Conservation (phyloP, 2,329 filamentous ascomycete species). For the Diaporthe sp. region DNA sequence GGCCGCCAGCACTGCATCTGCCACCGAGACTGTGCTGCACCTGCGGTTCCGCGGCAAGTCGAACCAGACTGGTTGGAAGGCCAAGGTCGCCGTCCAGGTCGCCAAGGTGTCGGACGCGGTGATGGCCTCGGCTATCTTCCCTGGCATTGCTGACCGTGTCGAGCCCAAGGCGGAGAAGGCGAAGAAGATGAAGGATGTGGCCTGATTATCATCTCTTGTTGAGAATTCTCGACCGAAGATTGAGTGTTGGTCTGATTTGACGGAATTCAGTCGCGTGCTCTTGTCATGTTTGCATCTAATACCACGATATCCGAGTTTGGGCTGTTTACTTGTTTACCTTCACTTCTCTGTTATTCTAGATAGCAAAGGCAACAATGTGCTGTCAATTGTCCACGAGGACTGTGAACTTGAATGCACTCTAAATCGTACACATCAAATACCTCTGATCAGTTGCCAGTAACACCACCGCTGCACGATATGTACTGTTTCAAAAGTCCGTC, state of each 20-base stretch:
- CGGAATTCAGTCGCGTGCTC: not conserved
- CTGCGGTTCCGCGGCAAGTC: slow-evolving; percentile 29
- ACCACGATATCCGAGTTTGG: slow-evolving; percentile 22
- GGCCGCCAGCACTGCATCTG: slow-evolving; percentile 6
- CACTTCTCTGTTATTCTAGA: not conserved
- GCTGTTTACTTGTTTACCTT: not conserved
- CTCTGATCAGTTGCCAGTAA: slow-evolving; percentile 42
- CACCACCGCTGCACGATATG: slow-evolving; percentile 54
- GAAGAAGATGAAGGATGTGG: slow-evolving; percentile 6
- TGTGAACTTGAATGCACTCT: no score
- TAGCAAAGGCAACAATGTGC: not conserved
- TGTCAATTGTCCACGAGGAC: not conserved
- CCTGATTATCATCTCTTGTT: not conserved
- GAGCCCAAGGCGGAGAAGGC: slow-evolving; percentile 22
- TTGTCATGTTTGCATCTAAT: slow-evolving; percentile 6
- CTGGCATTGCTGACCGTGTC: slow-evolving; percentile 29
- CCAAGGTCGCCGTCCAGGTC: slow-evolving; percentile 29
- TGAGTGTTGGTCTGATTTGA: not conserved
- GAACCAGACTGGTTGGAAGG: slow-evolving; percentile 31
- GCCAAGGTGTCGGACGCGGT: slow-evolving; percentile 29
- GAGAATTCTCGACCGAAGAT: not conserved
- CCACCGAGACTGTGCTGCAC: slow-evolving; percentile 29
- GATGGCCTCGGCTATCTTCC: slow-evolving; percentile 33
- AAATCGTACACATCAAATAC: rapidly evolving
- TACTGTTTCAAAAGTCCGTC: slow-evolving; percentile 42